Evolutionary conservation across 1,139 yeast species (phyloP).

Genomic region (Kurtzmaniella quercitrusa): DNA sequence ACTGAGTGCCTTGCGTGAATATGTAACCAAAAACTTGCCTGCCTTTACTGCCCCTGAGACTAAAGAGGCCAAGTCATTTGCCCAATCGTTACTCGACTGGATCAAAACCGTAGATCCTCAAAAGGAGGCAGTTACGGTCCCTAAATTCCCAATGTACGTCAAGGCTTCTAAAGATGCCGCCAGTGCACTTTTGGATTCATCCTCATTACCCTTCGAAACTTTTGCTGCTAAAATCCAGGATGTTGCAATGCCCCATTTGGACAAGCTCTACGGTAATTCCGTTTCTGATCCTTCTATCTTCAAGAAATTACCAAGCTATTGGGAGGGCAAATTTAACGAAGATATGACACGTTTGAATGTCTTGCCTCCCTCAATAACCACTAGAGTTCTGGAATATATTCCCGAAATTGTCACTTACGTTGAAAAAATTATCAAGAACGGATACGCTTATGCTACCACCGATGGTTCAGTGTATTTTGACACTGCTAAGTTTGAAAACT

Average conservation of each 20-base stretch:
- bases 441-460: conserved; percentile 75
- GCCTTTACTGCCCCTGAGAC: conserved; percentile 14
- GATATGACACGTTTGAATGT: conserved; percentile 89
- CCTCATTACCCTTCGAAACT: conserved; percentile 29
- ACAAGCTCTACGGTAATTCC: conserved; percentile 63
- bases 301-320: conserved; percentile 75
- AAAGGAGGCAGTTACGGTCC: conserved; percentile 51
- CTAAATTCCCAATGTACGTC: conserved; percentile 83
- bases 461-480: conserved; percentile 97
- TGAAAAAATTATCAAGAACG: conserved; percentile 65
- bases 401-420: conserved; percentile 88
- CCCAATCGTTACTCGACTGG: conserved; percentile 52
- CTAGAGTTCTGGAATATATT: conserved; percentile 95
- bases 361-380: conserved; percentile 76
- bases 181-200: conserved; percentile 28
- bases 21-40: conserved; percentile 52
- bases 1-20: conserved; percentile 41
- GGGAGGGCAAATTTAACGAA: conserved; percentile 81
- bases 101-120: conserved; percentile 41
- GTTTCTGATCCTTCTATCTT: conserved; percentile 85
- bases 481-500: conserved; percentile 72
- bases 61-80: conserved; percentile 17
- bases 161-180: conserved; percentile 61
- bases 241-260: conserved; percentile 70
- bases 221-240: conserved; percentile 53